Evolutionary conservation across 2,329 filamentous ascomycete species (phyloP).

Genomic region (Ceratocystiopsis brevicomis): DNA sequence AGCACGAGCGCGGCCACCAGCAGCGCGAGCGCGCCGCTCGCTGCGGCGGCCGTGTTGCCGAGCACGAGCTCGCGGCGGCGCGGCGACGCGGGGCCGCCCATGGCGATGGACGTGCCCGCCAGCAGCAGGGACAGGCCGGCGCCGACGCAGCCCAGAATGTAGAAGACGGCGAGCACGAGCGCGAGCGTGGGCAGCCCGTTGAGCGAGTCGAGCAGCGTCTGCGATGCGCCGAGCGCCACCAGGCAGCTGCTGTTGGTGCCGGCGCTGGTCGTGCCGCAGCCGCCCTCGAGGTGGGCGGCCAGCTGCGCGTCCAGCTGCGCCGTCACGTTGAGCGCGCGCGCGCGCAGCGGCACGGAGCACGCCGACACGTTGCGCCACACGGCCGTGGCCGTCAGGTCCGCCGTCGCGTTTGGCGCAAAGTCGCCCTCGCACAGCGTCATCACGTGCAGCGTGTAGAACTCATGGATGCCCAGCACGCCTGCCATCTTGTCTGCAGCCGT

Average conservation of each 20-base stretch:
- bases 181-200: slow-evolving; percentile 30
- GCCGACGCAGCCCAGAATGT: slow-evolving; percentile 24
- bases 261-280: slow-evolving; percentile 5
- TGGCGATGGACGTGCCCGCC: slow-evolving; percentile 16
- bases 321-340: slow-evolving; percentile 22
- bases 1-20: slow-evolving; percentile 7
- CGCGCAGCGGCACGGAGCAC: slow-evolving; percentile 11
- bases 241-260: slow-evolving; percentile 17
- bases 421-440: slow-evolving; percentile 15
- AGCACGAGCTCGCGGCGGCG: slow-evolving; percentile 11
- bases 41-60: slow-evolving; percentile 20
- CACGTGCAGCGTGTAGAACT: slow-evolving; percentile 18
- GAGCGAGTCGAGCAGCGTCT: slow-evolving; percentile 26
- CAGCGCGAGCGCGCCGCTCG: slow-evolving; percentile 15
- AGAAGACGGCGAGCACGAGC: slow-evolving; percentile 29
- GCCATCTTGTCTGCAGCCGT: slow-evolving; percentile 11
- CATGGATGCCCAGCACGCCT: slow-evolving; percentile 14
- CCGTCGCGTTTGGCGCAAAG: slow-evolving; percentile 13
- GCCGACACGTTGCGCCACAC: slow-evolving; percentile 11
- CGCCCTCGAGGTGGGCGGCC: slow-evolving; percentile 21
- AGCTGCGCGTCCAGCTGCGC: slow-evolving; percentile 27
- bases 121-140: slow-evolving; percentile 27
- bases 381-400: slow-evolving; percentile 9
- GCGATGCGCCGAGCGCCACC: slow-evolving; percentile 25
- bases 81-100: not conserved